Conservation (phyloP, 2,329 filamentous ascomycete species). For the Pseudocercospora macadamiae region DNA sequence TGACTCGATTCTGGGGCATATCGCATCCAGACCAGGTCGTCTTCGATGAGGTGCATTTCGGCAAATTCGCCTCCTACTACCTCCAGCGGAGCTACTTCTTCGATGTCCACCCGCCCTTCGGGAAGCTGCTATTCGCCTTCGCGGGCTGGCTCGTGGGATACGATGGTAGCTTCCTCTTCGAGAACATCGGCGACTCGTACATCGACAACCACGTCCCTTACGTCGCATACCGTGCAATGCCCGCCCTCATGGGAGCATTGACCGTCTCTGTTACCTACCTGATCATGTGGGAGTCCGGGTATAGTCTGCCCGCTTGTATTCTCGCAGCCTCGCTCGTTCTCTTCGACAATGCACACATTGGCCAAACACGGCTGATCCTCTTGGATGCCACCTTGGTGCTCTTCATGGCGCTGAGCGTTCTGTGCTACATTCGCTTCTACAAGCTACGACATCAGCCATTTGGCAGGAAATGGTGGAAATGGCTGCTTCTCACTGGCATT, state of each 20-base stretch:
- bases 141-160: constrained; percentile 98
- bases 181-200: constrained; percentile 99
- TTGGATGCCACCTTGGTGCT: constrained; percentile 92
- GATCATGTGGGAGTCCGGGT: constrained; percentile 99
- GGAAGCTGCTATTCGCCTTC: constrained; percentile 94
- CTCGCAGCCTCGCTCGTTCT: constrained; percentile 84
- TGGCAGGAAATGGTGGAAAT: constrained; percentile 98
- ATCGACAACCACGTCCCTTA: constrained; percentile 96
- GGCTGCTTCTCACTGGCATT: constrained; percentile 93
- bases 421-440: constrained; percentile 97
- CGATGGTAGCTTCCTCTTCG: constrained; percentile 95
- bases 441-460: constrained; percentile 90
- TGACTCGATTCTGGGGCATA: constrained; percentile 95
- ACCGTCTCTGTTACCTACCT: constrained; percentile 93
- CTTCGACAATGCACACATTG: constrained; percentile 97
- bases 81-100: constrained; percentile 98
- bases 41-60: constrained; percentile 98
- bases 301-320: constrained; percentile 89
- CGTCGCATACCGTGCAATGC: constrained; percentile 91
- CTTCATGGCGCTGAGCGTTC: constrained; percentile 91
- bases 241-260: constrained; percentile 85
- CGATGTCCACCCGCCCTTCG: constrained; percentile 97
- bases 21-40: constrained; percentile 95
- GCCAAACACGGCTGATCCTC: constrained; percentile 91
- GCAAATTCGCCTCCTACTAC: constrained; percentile 79